A percentile compares a stretch with the other conserved stretches of the same genome.
Evolutionary conservation across 352 stramenopile genomes (phyloP).

Genomic region (Globisporangium spiculum): DNA sequence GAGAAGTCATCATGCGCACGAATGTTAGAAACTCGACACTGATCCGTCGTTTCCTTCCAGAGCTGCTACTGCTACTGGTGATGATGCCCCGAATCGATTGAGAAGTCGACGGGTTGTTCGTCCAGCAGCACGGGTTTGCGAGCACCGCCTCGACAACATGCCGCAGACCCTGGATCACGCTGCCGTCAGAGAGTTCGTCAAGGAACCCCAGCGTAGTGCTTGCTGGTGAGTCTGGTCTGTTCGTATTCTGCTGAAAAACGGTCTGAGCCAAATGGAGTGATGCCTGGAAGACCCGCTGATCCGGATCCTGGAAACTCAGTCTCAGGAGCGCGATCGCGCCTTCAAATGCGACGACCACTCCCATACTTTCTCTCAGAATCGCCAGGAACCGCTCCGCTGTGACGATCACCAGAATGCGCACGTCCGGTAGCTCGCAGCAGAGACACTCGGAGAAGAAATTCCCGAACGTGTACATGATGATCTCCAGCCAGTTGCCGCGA

Average conservation of each 20-base stretch:
- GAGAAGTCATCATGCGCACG: conserved; percentile 35
- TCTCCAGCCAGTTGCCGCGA: conserved; percentile 21
- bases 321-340: conserved; percentile 36
- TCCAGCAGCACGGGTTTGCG: conserved; percentile 31
- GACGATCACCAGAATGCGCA: conserved; percentile 24
- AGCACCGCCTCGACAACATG: conserved; percentile 32
- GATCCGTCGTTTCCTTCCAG: conserved; percentile 17
- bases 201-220: background rate
- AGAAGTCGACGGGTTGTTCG: background rate
- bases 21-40: conserved; percentile 35
- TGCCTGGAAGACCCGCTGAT: conserved; percentile 32
- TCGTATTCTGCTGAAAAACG: conserved; percentile 23
- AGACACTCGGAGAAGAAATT: conserved; percentile 49
- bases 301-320: conserved; percentile 26
- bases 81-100: too few relatives aligned
- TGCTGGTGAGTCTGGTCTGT: too few relatives aligned
- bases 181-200: conserved; percentile 4
- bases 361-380: conserved; percentile 21
- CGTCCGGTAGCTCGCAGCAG: conserved; percentile 20
- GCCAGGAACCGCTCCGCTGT: conserved; percentile 33
- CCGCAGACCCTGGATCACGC: conserved; percentile 25
- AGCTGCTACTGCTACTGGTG: background rate
- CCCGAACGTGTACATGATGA: conserved; percentile 50
- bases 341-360: conserved; percentile 33
- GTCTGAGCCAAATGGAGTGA: conserved; percentile 41